Conservation (phyloP, 129 eudicot species). For the Heracleum sosnowskyi region DNA sequence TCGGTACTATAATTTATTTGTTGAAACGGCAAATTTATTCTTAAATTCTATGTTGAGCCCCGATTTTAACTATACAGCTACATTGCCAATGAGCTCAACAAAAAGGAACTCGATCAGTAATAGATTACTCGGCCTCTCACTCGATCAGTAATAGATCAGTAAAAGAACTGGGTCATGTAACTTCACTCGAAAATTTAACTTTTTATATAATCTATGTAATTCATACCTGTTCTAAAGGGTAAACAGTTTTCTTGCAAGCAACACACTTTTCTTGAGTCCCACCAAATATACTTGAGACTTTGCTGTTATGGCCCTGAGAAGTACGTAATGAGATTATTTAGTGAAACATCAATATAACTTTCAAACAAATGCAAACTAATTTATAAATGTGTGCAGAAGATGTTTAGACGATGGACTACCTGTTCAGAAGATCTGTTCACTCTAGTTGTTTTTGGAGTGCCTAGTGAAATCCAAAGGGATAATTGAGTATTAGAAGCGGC, state of each 20-base stretch:
- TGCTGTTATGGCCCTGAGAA: constrained; percentile 50
- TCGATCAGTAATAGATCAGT: too few species aligned
- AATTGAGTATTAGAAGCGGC: background rate
- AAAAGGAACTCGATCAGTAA: too few species aligned
- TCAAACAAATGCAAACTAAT: background rate
- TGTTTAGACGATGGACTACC: constrained; percentile 22
- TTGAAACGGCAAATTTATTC: background rate
- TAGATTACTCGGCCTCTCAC: too few species aligned
- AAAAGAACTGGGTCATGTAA: background rate
- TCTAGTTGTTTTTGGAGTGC: constrained; percentile 51
- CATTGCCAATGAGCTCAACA: background rate
- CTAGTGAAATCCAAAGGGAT: constrained; percentile 17
- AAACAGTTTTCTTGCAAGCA: constrained; percentile 67
- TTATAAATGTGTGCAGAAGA: background rate
- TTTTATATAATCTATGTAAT: background rate
- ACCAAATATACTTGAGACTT: constrained; percentile 54
- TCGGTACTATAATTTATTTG: background rate
- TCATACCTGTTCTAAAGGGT: constrained; percentile 66
- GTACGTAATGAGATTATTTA: background rate
- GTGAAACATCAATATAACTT: background rate
- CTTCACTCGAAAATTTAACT: background rate
- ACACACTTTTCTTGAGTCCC: constrained; percentile 73
- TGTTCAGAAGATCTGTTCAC: constrained; percentile 46
- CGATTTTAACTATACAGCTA: background rate
- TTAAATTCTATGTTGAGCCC: background rate